phyloP scores from a whole-genome alignment of 2,329 filamentous ascomycete species.

The Colletotrichum sp. region DNA sequence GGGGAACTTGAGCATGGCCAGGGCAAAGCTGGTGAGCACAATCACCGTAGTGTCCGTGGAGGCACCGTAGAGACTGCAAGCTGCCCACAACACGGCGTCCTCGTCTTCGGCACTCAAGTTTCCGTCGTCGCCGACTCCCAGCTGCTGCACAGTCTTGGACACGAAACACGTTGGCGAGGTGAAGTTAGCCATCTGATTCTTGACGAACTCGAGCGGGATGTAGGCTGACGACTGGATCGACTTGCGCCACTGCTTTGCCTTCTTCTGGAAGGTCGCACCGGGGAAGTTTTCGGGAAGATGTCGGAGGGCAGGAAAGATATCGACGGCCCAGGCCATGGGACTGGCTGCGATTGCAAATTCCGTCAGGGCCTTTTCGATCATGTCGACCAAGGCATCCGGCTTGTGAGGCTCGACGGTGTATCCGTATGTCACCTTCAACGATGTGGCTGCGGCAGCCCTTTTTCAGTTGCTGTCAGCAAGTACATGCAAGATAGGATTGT shows the following conservation, averaged over 20 bases:
- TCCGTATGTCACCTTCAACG: slow-evolving; percentile 13
- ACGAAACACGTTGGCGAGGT: slow-evolving; percentile 29
- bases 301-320: slow-evolving; percentile 33
- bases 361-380: slow-evolving; percentile 32
- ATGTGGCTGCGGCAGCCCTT: not conserved
- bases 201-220: slow-evolving; percentile 34
- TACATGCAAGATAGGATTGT: rapidly evolving
- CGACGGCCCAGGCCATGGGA: slow-evolving; percentile 36
- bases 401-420: slow-evolving; percentile 32
- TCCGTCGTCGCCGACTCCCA: not conserved
- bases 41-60: slow-evolving; percentile 33
- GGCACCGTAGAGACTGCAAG: slow-evolving; percentile 31
- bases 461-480: not conserved
- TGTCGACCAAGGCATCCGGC: slow-evolving; percentile 30
- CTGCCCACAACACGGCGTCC: slow-evolving; percentile 27
- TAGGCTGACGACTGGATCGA: slow-evolving; percentile 22
- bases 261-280: slow-evolving; percentile 32
- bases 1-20: slow-evolving; percentile 28
- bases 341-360: slow-evolving; percentile 30
- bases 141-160: slow-evolving; percentile 26
- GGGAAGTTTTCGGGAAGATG: slow-evolving; percentile 34
- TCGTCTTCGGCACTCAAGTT: slow-evolving; percentile 23
- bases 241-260: slow-evolving; percentile 28
- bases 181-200: slow-evolving; percentile 26
- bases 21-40: slow-evolving; percentile 23